Percentiles rank a stretch among this genome's conserved stretches.
phyloP scores from a whole-genome alignment of 257 asterid species.

The Solanum appendiculatum region DNA sequence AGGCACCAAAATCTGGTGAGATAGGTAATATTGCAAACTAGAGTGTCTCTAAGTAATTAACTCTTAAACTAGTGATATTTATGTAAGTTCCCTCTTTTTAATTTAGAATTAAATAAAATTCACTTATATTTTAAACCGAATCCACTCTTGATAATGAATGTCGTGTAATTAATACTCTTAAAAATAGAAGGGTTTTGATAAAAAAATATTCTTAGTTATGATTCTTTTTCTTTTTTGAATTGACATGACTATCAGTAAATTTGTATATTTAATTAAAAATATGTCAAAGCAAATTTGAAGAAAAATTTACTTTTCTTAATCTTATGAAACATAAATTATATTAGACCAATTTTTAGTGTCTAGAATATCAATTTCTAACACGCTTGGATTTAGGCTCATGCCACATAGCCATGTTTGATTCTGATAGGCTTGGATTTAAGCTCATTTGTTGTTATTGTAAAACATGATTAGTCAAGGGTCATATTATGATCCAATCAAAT shows the following conservation, averaged over 20 bases:
- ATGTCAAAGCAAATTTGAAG: neutral
- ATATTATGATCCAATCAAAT: neutral
- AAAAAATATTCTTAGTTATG: no score
- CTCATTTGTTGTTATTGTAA: neutral
- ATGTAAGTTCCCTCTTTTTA: neutral
- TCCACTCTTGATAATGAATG: neutral
- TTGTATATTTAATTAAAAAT: no score
- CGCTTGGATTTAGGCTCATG: neutral
- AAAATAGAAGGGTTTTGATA: neutral
- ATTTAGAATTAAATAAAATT: no score
- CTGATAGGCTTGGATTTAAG: neutral
- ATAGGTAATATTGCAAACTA: no score
- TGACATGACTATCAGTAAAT: neutral
- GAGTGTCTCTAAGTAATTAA: no score
- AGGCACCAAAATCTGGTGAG: no score
- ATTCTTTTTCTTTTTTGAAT: neutral
- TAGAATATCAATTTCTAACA: neutral
- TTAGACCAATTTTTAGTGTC: no score
- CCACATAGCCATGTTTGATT: neutral
- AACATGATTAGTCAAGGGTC: neutral
- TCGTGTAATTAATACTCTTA: no score
- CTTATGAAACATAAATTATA: neutral
- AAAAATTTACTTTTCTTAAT: neutral
- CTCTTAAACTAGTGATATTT: neutral
- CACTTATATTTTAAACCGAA: neutral